These are phyloP conservation scores for Calvatia gigantea DNA, from an alignment of 768 basidiomycete genomes.

Conservation along the genomic window DNA sequence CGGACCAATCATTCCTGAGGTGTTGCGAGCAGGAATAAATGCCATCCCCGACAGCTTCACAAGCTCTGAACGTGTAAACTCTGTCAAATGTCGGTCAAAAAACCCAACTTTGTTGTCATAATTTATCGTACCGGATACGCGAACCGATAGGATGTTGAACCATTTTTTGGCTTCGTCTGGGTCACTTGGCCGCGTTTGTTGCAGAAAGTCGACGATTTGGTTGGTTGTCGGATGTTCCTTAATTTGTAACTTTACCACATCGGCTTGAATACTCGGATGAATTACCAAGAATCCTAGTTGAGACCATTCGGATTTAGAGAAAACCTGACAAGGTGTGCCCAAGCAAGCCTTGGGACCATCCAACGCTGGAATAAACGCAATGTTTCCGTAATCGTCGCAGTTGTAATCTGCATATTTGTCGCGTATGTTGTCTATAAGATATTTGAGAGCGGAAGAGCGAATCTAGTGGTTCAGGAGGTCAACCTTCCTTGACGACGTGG, in stretches of 20 bases:
- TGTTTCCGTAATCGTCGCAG: conserved; percentile 46
- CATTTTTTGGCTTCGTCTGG: conserved; percentile 53
- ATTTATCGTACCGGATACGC: conserved; percentile 30
- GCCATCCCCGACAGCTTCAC: conserved; percentile 49
- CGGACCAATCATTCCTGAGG: conserved; percentile 25
- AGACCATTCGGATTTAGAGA: conserved; percentile 62
- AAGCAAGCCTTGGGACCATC: conserved; percentile 48
- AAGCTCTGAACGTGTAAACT: conserved; percentile 56
- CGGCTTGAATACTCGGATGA: conserved; percentile 45
- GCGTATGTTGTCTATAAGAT: conserved; percentile 73
- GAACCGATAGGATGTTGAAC: conserved; percentile 67
- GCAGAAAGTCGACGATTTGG: conserved; percentile 61
- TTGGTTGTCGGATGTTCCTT: conserved; percentile 63
- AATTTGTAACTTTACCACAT: conserved; percentile 66
- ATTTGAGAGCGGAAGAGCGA: conserved; percentile 68
- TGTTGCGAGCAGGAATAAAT: conserved; percentile 61
- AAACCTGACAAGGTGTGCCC: conserved; percentile 69
- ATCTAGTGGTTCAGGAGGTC: conserved; percentile 21
- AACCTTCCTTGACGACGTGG: neutral
- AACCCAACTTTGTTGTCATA: neutral
- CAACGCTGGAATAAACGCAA: conserved; percentile 79
- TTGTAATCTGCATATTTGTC: conserved; percentile 59
- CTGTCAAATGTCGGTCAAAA: conserved; percentile 29
- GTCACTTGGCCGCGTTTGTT: conserved; percentile 49
- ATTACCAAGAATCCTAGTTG: conserved; percentile 75